A percentile compares a stretch with the other conserved stretches of the same genome.
Conservation (phyloP, 83 land plant species). For the Picea mariana region DNA sequence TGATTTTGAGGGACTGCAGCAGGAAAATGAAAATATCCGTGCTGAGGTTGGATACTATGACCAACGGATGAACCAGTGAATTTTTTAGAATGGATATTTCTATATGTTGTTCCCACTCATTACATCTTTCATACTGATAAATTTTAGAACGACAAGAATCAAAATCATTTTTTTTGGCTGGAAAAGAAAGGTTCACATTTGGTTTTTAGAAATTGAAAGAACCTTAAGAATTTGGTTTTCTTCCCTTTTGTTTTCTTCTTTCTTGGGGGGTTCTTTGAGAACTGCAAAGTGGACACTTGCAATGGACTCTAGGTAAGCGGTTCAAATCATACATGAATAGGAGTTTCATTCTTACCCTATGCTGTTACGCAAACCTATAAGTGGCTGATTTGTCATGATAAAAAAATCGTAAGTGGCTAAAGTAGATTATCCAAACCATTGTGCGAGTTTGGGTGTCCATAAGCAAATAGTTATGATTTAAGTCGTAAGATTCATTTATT, state of each 20-base stretch:
- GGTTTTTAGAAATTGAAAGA: not conserved
- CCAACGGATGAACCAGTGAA: constrained; percentile 1
- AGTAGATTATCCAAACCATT: no score
- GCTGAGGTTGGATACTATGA: not conserved
- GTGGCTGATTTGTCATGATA: no score
- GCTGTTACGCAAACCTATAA: no score
- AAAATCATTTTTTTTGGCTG: no score
- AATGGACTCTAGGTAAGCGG: no score
- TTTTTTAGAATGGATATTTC: not conserved
- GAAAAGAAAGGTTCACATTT: constrained; percentile 6
- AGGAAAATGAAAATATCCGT: not conserved
- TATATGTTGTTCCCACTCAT: no score
- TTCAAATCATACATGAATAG: no score
- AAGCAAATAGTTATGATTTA: not conserved
- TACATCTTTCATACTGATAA: no score
- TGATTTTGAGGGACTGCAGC: not conserved
- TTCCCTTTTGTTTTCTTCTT: not conserved
- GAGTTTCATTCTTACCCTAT: no score
- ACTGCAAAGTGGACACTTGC: not conserved
- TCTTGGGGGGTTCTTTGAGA: not conserved
- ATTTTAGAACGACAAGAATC: no score
- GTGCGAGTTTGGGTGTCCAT: no score
- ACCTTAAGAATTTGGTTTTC: constrained; percentile 9
- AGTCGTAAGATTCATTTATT: not conserved
- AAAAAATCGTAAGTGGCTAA: no score